Percentiles rank a stretch among this genome's conserved stretches.
Evolutionary conservation across 441 rosid species (phyloP).

Genomic region (Populus trichocarpa): DNA sequence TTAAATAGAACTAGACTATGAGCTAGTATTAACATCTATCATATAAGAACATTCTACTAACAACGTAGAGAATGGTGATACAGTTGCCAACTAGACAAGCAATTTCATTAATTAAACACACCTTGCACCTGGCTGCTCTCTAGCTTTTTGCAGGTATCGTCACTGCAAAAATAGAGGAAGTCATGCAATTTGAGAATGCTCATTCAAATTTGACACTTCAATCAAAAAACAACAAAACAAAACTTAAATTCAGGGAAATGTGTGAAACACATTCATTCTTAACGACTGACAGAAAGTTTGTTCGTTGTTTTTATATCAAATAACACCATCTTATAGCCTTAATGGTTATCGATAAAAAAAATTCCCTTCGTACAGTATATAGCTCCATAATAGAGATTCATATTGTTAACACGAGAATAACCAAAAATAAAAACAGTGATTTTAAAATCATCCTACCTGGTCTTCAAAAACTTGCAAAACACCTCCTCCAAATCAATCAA

Average conservation of each 20-base stretch:
- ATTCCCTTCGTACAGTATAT: background rate
- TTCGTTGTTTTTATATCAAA: background rate
- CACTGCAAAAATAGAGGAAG: slow-evolving; percentile 32
- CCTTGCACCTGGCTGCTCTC: slow-evolving; percentile 33
- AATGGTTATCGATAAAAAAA: background rate
- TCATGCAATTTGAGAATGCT: slow-evolving; percentile 7
- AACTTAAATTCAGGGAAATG: background rate
- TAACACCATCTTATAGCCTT: background rate
- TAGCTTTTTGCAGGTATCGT: slow-evolving; percentile 16
- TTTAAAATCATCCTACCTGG: slow-evolving; percentile 30
- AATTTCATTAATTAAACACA: slow-evolving; percentile 11
- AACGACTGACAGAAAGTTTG: background rate
- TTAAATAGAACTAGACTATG: background rate
- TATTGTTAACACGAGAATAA: background rate
- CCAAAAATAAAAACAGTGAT: background rate
- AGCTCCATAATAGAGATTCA: background rate
- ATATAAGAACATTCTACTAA: background rate
- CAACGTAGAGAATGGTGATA: background rate
- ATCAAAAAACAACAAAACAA: background rate
- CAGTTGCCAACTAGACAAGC: background rate
- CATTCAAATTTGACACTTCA: background rate
- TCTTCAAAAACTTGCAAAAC: slow-evolving; percentile 47
- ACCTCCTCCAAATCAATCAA: slow-evolving; percentile 58
- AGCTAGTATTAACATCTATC: background rate
- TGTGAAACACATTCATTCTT: background rate